These are phyloP conservation scores for Diaporthe humulicola DNA, from an alignment of 2,329 filamentous ascomycete species.

Conservation along the genomic window DNA sequence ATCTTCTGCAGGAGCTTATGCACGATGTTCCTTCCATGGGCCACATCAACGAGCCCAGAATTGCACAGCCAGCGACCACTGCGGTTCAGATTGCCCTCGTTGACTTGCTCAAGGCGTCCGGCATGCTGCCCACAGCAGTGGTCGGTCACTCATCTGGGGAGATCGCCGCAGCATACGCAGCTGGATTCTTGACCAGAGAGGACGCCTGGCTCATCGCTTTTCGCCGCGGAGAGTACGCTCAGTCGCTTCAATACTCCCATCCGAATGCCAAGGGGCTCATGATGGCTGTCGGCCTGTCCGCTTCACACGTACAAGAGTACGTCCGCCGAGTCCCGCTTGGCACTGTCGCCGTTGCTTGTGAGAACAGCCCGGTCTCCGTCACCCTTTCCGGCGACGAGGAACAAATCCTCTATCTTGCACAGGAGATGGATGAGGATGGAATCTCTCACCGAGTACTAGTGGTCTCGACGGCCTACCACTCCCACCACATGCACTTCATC, in stretches of 20 bases:
- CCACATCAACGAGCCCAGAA: slow-evolving; percentile 35
- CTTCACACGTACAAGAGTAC: slow-evolving; percentile 46
- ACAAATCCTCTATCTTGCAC: slow-evolving; percentile 49
- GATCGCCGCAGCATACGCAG: slow-evolving; percentile 59
- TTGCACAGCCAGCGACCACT: slow-evolving; percentile 39
- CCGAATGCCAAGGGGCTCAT: slow-evolving; percentile 54
- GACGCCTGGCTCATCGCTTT: slow-evolving; percentile 58
- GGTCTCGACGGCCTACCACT: slow-evolving; percentile 59
- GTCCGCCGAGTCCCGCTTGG: slow-evolving; percentile 41
- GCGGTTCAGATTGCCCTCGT: slow-evolving; percentile 44
- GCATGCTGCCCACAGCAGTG: slow-evolving; percentile 44
- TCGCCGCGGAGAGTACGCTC: slow-evolving; percentile 54
- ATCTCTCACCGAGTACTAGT: slow-evolving; percentile 53
- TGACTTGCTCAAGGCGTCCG: slow-evolving; percentile 42
- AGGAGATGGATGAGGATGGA: slow-evolving; percentile 48
- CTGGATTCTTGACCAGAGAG: slow-evolving; percentile 51
- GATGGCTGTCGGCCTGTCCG: slow-evolving; percentile 56
- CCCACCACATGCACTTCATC: slow-evolving; percentile 57
- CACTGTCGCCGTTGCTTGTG: slow-evolving; percentile 55
- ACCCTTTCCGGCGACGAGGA: slow-evolving; percentile 58
- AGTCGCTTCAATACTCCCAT: slow-evolving; percentile 45
- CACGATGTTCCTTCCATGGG: slow-evolving; percentile 15
- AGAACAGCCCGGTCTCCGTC: slow-evolving; percentile 59
- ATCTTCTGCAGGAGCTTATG: slow-evolving; percentile 42
- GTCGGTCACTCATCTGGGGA: slow-evolving; percentile 63